Evolutionary conservation across 140 eudicot genomes (phyloP), one percentile per base, ranked within the genome.

Genomic region (Stevia rebaudiana): DNA sequence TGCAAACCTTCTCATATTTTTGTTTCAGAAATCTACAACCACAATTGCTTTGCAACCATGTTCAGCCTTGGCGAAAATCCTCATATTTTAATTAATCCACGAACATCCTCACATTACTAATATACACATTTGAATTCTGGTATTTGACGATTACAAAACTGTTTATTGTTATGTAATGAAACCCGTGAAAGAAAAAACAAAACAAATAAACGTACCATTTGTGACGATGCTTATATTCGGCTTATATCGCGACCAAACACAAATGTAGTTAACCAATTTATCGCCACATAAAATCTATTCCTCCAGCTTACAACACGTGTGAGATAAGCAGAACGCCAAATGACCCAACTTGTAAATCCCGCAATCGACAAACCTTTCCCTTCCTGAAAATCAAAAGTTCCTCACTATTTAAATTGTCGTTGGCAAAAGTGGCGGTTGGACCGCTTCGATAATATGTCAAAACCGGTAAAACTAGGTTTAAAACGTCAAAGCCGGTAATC

Each of bases 291-390:
- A 65, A 92, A 85, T 60, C 98, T 80, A 76, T 92, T 92, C 78
- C 96, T 85, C 98, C 98, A 92, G 75, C 98, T 88, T 37, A 92
- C 80, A 12, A 92, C 95, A 0, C 98, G 95, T 11, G 98, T 92
- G 8, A 92, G 95, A 81, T 92, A 92, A 0, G 98, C 98, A 3
- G 98, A 92, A 19, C 96, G 95, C 98, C 98, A 92, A 48, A 92
- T 78, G 61, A 92, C 75, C 95, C 95, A 92, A 74, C 98, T 88
- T 17, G 61, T 16, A 23, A 92, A 92, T 71, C 98, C 98, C 22
- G 86, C 90, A 61, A 92, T 33, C 0, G 98, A 85, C 71, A 92
- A 9, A 43, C 98, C 98, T 83, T 85, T 92, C 9, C 76, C 94
- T 43, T 85, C 95, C 98, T 91, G 77, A 67, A 39, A 49, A 23